Evolutionary conservation across 257 asterid species (phyloP).

Genomic region (Primulina tabacum): DNA sequence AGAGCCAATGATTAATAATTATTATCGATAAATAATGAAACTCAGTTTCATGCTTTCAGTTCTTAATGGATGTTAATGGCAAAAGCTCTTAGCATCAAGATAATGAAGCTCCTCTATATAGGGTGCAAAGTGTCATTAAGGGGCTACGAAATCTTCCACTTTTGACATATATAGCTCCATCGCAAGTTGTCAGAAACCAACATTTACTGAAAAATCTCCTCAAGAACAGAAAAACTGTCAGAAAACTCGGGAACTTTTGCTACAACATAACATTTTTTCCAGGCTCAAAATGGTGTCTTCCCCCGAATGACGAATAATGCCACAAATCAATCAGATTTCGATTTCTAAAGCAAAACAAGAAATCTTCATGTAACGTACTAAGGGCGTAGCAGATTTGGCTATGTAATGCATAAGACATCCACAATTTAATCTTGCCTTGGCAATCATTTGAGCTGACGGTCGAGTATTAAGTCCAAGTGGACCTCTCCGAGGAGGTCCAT

Average conservation of each 20-base stretch:
- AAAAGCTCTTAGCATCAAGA: constrained; percentile 40
- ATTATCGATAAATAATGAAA: constrained; percentile 33
- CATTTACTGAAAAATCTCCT: constrained; percentile 31
- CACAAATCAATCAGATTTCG: constrained; percentile 38
- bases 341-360: constrained; percentile 42
- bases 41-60: constrained; percentile 33
- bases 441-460: constrained; percentile 59
- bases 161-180: constrained; percentile 38
- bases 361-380: constrained; percentile 44
- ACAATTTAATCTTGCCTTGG: constrained; percentile 95
- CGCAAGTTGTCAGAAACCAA: constrained; percentile 36
- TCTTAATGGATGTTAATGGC: constrained; percentile 32
- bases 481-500: constrained; percentile 65
- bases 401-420: constrained; percentile 66
- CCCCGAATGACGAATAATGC: constrained; percentile 46
- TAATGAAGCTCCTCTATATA: constrained; percentile 47
- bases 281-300: constrained; percentile 36
- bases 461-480: constrained; percentile 75
- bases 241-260: constrained; percentile 31
- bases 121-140: constrained; percentile 34
- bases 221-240: background rate
- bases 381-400: constrained; percentile 47
- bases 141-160: constrained; percentile 44
- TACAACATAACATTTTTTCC: constrained; percentile 31
- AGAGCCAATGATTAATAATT: constrained; percentile 33